Evolutionary conservation across 2,329 filamentous ascomycete species (phyloP), one percentile per base, ranked within the genome.

Genomic region (Aspergillus alliaceus): DNA sequence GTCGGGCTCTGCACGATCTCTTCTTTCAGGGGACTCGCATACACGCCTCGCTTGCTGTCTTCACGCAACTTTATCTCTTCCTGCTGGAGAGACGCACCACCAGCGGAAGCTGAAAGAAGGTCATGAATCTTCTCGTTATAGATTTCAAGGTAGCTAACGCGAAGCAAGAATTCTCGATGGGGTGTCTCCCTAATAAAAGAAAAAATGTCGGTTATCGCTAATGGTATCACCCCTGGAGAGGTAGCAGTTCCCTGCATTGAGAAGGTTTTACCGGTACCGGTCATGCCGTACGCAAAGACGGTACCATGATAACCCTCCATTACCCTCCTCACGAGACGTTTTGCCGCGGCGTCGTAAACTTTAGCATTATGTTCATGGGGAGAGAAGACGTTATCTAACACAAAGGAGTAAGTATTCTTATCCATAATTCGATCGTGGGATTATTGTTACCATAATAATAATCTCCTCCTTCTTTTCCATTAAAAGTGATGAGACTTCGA

Each of bases 221-320:
- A 82, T 6, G 95, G 95, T 55, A 99, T 99, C 27, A 99, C 95
- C 78, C 95, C 95, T 1, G 95, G 95, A 37, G 92, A 96, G 2
- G 90, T 91, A 46, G 93, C 92, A 11, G 95, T 99, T 66, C 95
- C 95, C 79, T 99, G 95, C 95, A 99, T 99, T 37, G 93, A 98
- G 74, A 98, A 99, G 0, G 95, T 99, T 79, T 99, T 99, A 65
- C 95, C 95, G 0, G 95, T 98, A 60, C 95, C 95, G 4, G 95
- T 99, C 93, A 98, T 98, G 70, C 95, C 95, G 73, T 99, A 99
- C 18, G 93, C 93, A 73, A 99, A 98, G 24, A 99, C 95, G 1
- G 95, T 99, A 58, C 93, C 95, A 69, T 98, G 93, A 73, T 98
- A 99, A 40, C 95, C 95, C 79, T 99, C 95, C 95, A 99, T 99